phyloP scores from a whole-genome alignment of 2,329 filamentous ascomycete genomes.

The Aspergillus pseudoterreus region DNA sequence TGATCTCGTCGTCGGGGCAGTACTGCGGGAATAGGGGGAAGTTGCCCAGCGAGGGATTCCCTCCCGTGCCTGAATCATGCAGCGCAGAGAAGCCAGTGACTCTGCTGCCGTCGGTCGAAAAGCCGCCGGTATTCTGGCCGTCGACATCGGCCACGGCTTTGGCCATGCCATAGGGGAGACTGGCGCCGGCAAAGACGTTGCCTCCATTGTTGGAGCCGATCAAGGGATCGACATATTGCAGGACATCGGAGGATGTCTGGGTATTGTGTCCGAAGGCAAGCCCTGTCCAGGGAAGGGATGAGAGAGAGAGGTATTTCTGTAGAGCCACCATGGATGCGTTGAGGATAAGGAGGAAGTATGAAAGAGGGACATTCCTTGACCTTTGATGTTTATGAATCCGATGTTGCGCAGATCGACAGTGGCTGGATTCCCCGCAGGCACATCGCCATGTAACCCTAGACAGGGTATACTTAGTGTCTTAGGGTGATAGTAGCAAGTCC shows the following conservation, averaged over 20 bases:
- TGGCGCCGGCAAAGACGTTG: slow-evolving; percentile 57
- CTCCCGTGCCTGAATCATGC: slow-evolving; percentile 51
- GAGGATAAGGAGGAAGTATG: neutral
- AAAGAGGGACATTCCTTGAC: neutral
- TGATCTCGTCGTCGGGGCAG: slow-evolving; percentile 58
- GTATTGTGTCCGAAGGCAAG: neutral
- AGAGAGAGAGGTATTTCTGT: neutral
- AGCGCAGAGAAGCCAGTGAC: slow-evolving; percentile 51
- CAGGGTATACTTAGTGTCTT: too few relatives aligned
- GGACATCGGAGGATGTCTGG: slow-evolving; percentile 29
- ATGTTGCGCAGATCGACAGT: slow-evolving; percentile 2
- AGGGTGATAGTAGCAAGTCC: too few relatives aligned
- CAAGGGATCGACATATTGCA: slow-evolving; percentile 48
- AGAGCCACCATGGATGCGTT: neutral
- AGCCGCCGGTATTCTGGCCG: slow-evolving; percentile 50
- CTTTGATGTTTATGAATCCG: too few relatives aligned
- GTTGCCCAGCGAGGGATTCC: slow-evolving; percentile 63
- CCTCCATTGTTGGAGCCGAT: slow-evolving; percentile 53
- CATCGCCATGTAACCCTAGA: too few relatives aligned
- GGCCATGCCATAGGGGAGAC: slow-evolving; percentile 53
- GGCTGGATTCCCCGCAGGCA: neutral
- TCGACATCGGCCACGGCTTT: slow-evolving; percentile 56
- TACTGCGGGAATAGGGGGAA: slow-evolving; percentile 68
- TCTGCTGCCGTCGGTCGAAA: slow-evolving; percentile 49
- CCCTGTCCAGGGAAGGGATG: neutral